Evolutionary conservation across 371 early-diverging fungal genomes (phyloP).

Genomic region (Rhizopus arrhizus): DNA sequence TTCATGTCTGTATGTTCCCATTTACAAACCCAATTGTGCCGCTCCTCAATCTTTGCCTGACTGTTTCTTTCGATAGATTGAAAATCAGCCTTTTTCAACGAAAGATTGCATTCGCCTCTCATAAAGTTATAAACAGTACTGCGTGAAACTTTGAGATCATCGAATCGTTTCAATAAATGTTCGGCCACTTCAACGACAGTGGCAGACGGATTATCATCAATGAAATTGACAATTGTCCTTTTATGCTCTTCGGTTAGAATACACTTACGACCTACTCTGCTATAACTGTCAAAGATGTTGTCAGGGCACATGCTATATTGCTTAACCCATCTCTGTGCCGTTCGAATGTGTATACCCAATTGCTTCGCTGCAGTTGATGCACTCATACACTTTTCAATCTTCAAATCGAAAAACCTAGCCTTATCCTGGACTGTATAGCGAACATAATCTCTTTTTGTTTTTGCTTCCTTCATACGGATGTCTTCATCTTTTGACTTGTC

Average conservation of each 20-base stretch:
- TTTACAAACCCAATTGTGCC: no score
- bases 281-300: constrained; percentile 12
- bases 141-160: constrained; percentile 15
- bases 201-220: not conserved
- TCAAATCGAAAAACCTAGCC: no score
- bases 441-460: no score
- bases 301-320: constrained; percentile 13
- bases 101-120: constrained; percentile 3
- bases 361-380: no score
- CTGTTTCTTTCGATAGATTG: constrained; percentile 16
- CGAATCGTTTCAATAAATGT: constrained; percentile 9
- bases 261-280: constrained; percentile 10
- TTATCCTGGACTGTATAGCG: no score
- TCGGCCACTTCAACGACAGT: constrained; percentile 8
- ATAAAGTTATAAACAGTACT: not conserved
- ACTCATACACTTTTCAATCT: no score
- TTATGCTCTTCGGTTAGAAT: constrained; percentile 13
- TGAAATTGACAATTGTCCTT: not conserved
- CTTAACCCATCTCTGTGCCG: constrained; percentile 13
- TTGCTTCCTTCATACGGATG: no score
- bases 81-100: constrained; percentile 11
- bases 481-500: no score
- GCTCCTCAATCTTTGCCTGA: not conserved
- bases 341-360: not conserved
- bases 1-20: no score